Evolutionary conservation across 768 basidiomycete genomes (phyloP).

Genomic region (Serpula lacrymans): DNA sequence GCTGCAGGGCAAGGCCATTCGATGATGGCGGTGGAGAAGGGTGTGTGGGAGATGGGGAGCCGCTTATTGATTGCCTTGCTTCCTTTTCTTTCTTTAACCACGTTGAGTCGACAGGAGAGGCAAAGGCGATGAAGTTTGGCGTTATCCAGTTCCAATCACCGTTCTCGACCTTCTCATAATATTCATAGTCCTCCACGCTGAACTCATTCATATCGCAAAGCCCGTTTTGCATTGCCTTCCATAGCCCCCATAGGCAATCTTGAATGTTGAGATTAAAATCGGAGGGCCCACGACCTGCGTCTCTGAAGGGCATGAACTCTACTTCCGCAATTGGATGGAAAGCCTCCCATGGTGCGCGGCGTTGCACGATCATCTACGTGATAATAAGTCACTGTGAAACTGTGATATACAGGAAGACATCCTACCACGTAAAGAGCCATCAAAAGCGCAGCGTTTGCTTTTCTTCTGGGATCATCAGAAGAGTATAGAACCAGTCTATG

Average conservation of each 20-base stretch:
- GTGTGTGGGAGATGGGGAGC: slow-evolving; percentile 23
- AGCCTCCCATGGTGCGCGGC: slow-evolving; percentile 89
- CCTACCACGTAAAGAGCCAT: slow-evolving; percentile 91
- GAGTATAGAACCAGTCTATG: slow-evolving; percentile 86
- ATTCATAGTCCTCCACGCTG: slow-evolving; percentile 89
- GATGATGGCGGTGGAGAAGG: slow-evolving; percentile 20
- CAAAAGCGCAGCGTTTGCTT: slow-evolving; percentile 92
- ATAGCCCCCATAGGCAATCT: slow-evolving; percentile 85
- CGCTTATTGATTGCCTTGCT: slow-evolving; percentile 37
- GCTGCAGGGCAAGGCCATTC: slow-evolving; percentile 60
- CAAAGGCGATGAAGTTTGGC: slow-evolving; percentile 90
- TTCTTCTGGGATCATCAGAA: slow-evolving; percentile 77
- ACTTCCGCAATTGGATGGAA: slow-evolving; percentile 91
- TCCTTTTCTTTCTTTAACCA: slow-evolving; percentile 81
- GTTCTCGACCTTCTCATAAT: slow-evolving; percentile 93
- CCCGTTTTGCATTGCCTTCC: slow-evolving; percentile 88
- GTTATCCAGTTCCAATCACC: slow-evolving; percentile 97
- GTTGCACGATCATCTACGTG: slow-evolving; percentile 84
- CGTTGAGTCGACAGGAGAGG: slow-evolving; percentile 78
- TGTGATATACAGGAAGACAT: slow-evolving; percentile 13
- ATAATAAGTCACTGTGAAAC: slow-evolving; percentile 14
- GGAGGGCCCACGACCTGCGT: slow-evolving; percentile 88
- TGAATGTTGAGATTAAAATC: slow-evolving; percentile 94
- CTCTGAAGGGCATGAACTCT: slow-evolving; percentile 94
- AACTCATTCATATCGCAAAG: slow-evolving; percentile 95